These are phyloP conservation scores for Elongisporangium anandrum DNA, from an alignment of 352 stramenopile species.

Conservation along the genomic window DNA sequence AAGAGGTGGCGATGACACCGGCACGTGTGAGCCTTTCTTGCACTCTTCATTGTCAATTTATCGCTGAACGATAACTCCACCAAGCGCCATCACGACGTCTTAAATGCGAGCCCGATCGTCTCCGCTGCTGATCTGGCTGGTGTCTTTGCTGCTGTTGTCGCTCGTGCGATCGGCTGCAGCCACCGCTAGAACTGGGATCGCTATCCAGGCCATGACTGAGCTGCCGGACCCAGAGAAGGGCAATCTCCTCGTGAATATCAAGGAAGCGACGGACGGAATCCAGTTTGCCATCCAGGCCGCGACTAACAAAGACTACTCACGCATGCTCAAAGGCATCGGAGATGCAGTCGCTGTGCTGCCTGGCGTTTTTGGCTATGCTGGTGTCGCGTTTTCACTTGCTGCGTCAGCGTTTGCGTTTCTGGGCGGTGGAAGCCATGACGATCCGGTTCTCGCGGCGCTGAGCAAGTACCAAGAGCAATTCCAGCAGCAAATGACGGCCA, in stretches of 20 bases:
- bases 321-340: slow-evolving; percentile 33
- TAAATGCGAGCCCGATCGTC: too few species aligned
- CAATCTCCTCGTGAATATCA: slow-evolving; percentile 24
- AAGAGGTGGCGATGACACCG: neutral
- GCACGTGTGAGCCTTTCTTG: neutral
- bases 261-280: slow-evolving; percentile 36
- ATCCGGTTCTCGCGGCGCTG: slow-evolving; percentile 27
- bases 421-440: slow-evolving; percentile 7
- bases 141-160: neutral
- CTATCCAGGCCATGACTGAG: slow-evolving; percentile 20
- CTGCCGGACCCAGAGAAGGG: slow-evolving; percentile 2
- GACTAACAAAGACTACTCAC: slow-evolving; percentile 19
- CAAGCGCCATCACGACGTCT: neutral
- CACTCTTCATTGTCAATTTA: neutral
- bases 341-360: slow-evolving; percentile 30
- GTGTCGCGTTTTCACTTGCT: slow-evolving; percentile 38
- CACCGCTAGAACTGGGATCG: slow-evolving; percentile 2
- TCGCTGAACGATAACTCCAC: neutral
- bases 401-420: slow-evolving; percentile 27
- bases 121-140: neutral
- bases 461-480: slow-evolving; percentile 22
- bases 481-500: slow-evolving; percentile 17
- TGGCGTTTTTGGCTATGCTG: slow-evolving; percentile 25
- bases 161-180: neutral
- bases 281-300: slow-evolving; percentile 30